Evolutionary conservation across 331 rosid species (phyloP), one percentile per base, ranked within the genome.

Genomic region (Malus hybrid): DNA sequence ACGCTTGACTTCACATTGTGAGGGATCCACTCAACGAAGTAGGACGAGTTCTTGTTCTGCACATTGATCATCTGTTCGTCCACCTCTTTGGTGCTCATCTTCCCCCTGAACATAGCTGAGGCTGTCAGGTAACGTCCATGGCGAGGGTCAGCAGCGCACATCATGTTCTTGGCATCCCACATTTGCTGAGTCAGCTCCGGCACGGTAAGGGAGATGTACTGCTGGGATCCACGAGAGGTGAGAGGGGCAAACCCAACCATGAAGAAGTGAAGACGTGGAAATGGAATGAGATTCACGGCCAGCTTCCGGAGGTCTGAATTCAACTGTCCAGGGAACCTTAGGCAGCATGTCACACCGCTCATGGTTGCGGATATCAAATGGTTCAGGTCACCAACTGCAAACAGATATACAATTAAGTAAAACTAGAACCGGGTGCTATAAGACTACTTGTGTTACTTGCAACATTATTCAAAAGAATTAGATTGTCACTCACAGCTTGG

Each of bases 81-180:
- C 19, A 91, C 96, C 84, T 91, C 96, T 75, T 91, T 91, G 76
- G 96, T 91, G 87, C 96, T 91, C 96, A 91, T 88, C 81, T 88
- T 91, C 61, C 96, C 96, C 78, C 96, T 84, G 79, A 91, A 91
- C 96, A 88, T 91, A 34, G 96, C 96, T 15, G 96, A 91, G 62
- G 89, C 96, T 8, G 96, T 91, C 82, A 91, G 85, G 85, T 91
- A 91, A 10, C 96, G 85, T 24, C 93, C 96, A 13, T 91, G 96
- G 75, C 96, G 92, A 24, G 96, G 96, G 71, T 91, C 96, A 65
- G 96, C 96, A 31, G 96, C 96, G 72, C 96, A 91, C 96, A 91
- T 89, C 93, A 91, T 91, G 83, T 91, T 91, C 69, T 91, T 91
- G 85, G 93, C 79, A 71, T 91, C 97, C 97, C 97, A 91, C 97